Percentiles rank a stretch among this genome's conserved stretches.
These are phyloP conservation scores for Hyaloperonospora brassicae DNA, from an alignment of 352 stramenopile genomes.

Conservation along the genomic window DNA sequence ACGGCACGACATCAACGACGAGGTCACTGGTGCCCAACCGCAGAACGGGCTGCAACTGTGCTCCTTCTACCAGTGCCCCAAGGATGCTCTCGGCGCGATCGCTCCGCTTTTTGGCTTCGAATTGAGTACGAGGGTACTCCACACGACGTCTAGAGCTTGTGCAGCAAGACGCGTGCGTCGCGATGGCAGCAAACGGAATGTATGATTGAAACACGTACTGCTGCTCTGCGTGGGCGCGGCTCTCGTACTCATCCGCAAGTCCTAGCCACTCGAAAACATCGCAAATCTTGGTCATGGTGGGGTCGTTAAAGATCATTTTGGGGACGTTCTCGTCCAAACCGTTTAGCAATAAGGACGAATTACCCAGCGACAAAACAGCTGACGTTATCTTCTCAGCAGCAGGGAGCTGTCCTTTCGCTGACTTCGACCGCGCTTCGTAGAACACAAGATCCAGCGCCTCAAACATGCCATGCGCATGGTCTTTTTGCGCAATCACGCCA, in stretches of 20 bases:
- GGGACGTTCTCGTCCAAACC: constrained; percentile 86
- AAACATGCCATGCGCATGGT: constrained; percentile 52
- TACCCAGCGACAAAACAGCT: constrained; percentile 62
- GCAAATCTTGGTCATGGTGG: constrained; percentile 79
- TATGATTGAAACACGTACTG: constrained; percentile 67
- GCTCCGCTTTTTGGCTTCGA: constrained; percentile 44
- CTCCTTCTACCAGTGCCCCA: constrained; percentile 50
- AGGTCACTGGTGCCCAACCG: constrained; percentile 52
- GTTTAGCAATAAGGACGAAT: constrained; percentile 72
- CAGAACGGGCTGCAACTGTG: constrained; percentile 48
- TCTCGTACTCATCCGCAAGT: constrained; percentile 67
- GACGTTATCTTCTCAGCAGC: constrained; percentile 55
- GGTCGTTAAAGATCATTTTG: constrained; percentile 85
- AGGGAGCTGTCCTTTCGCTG: constrained; percentile 23
- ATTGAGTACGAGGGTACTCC: constrained; percentile 60
- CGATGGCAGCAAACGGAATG: constrained; percentile 61
- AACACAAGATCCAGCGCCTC: constrained; percentile 70
- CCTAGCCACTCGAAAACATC: constrained; percentile 80
- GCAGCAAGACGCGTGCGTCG: constrained; percentile 61
- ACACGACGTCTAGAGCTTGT: constrained; percentile 62
- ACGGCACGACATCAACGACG: constrained; percentile 69
- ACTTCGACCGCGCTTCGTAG: constrained; percentile 53
- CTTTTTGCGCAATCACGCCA: constrained; percentile 47
- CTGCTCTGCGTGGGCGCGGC: constrained; percentile 46
- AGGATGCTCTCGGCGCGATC: constrained; percentile 67